Evolutionary conservation across 2,329 filamentous ascomycete genomes (phyloP), one percentile per base, ranked within the genome.

Genomic region (Epichloe sibirici): DNA sequence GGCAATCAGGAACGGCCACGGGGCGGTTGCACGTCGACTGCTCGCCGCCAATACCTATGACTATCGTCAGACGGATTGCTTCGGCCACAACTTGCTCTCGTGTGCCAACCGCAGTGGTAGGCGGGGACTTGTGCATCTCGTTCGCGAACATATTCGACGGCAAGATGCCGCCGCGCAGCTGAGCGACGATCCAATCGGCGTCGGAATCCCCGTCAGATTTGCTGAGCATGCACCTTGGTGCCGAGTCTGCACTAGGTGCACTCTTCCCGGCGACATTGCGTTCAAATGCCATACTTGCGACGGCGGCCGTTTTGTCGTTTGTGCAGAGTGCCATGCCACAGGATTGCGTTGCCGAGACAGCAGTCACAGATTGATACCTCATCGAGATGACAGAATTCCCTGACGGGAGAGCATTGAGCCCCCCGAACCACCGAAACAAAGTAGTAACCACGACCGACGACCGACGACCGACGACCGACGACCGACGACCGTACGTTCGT

Each of bases 181-280:
- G 21, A 40, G 17, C 5, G 37, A 43, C 28, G 39, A 43, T 7
- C 31, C 25, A 34, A 11, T 15, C 13, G 25, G 25, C 4, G 12
- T 11, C 1, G 15, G 34, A 4, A 39, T 15, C 8, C 23, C 37
- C 2, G 21, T 45, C 17, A 23, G 8, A 28, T 54, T 54, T 25
- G 25, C 45, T 0, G 28, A 35, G 5, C 23, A 48, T 2, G 45
- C 35, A 2, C 55, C 51, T 37, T 56, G 53, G 56, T 58, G 57
- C 46, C 48, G 56, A 38, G 34, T 56, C 4, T 59, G 57, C 21
- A 56, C 53, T 3, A 45, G 53, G 2, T 55, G 56, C 39, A 57
- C 31, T n/a, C 49, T 39, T 17, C 28, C 37, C 15, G 34, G 12
- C 21, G 53, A 37, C 12, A 46, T 17, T 12, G 52, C 47, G 1